phyloP scores from a whole-genome alignment of 441 rosid genomes.

The Theobroma grandiflorum region DNA sequence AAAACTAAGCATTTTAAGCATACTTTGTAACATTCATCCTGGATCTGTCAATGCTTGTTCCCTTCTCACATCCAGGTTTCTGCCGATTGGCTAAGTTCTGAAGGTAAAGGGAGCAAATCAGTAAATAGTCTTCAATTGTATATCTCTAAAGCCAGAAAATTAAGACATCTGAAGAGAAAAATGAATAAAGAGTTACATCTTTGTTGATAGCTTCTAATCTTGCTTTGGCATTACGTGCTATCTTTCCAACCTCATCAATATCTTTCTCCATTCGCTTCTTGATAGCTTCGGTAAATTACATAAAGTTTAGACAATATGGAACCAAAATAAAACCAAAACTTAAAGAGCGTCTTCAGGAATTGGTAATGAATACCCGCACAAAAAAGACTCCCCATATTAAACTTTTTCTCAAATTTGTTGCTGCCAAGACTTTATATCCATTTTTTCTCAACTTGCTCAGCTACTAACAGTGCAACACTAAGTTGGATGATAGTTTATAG shows the following conservation, averaged over 20 bases:
- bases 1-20: conserved; percentile 20
- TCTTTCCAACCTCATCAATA: conserved; percentile 89
- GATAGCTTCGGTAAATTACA: conserved; percentile 59
- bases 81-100: conserved; percentile 86
- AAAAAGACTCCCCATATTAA: not conserved
- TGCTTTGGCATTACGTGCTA: conserved; percentile 77
- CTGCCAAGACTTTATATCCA: conserved; percentile 13
- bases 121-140: conserved; percentile 10
- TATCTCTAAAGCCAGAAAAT: not conserved
- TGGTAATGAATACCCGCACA: not conserved
- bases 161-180: not conserved
- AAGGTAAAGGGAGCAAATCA: conserved; percentile 22
- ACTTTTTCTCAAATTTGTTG: not conserved
- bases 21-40: conserved; percentile 88
- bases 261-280: conserved; percentile 94
- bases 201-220: conserved; percentile 77
- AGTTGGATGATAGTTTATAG: conserved; percentile 3
- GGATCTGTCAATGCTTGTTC: conserved; percentile 88
- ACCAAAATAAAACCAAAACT: not conserved
- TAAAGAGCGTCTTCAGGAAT: not conserved
- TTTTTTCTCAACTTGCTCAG: conserved; percentile 10
- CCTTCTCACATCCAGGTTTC: conserved; percentile 91
- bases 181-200: conserved; percentile 55
- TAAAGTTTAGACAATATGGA: not conserved
- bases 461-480: not conserved